Conservation (phyloP, 208 protist genomes). For the Trypanosoma congolense region DNA sequence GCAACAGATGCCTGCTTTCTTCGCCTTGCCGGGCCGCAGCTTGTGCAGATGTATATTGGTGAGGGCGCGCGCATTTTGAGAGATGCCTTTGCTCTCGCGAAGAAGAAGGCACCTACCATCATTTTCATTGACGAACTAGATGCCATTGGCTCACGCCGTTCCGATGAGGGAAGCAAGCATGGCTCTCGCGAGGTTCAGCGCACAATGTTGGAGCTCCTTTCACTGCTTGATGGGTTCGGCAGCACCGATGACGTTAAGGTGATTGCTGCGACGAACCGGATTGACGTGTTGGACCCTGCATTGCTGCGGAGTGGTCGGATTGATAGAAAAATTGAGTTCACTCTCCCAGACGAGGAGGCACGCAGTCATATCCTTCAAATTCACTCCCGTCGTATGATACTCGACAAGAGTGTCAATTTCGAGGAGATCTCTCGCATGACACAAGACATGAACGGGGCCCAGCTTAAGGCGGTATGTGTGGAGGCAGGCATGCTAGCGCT, state of each 20-base stretch:
- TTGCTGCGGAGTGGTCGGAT: conserved; percentile 98
- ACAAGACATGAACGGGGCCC: conserved; percentile 99
- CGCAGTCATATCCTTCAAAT: conserved; percentile 98
- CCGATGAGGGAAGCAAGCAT: conserved; percentile 94
- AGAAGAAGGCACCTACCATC: conserved; percentile 99
- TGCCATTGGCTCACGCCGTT: conserved; percentile 98
- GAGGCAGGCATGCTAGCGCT: conserved; percentile 99
- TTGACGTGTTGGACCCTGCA: conserved; percentile 99
- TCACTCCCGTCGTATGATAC: conserved; percentile 99
- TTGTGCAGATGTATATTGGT: conserved; percentile 98
- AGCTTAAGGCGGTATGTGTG: conserved; percentile 99
- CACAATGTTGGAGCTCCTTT: conserved; percentile 99
- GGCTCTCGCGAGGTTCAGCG: conserved; percentile 99
- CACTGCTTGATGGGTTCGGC: conserved; percentile 99
- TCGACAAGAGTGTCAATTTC: conserved; percentile 97
- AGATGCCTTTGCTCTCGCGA: conserved; percentile 99
- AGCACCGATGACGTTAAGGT: conserved; percentile 98
- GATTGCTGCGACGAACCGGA: conserved; percentile 99
- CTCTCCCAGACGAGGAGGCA: conserved; percentile 98
- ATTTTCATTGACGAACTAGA: conserved; percentile 99
- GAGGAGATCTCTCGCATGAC: conserved; percentile 98
- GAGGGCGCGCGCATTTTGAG: conserved; percentile 99
- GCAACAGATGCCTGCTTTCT: conserved; percentile 99
- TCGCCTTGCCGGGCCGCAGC: conserved; percentile 98
- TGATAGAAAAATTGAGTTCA: conserved; percentile 99